Evolutionary conservation across 2,329 filamentous ascomycete genomes (phyloP).

Genomic region (Metarhizium album): DNA sequence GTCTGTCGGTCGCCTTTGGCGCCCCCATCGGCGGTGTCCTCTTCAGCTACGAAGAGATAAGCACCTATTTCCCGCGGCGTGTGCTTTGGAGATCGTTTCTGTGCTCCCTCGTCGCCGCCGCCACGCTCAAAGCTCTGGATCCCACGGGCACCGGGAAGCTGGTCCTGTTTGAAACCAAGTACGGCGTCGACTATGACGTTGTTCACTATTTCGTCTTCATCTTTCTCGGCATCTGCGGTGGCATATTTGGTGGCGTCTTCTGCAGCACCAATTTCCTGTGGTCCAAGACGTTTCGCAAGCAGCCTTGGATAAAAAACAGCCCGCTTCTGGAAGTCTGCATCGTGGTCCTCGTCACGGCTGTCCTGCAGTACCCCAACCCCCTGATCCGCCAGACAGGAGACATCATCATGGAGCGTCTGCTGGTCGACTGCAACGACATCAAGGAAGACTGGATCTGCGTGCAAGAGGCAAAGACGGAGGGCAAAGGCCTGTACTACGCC

Average conservation of each 20-base stretch:
- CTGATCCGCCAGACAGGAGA: constrained; percentile 44
- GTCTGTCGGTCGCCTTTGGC: constrained; percentile 49
- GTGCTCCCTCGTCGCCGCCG: constrained; percentile 44
- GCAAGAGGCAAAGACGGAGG: constrained; percentile 29
- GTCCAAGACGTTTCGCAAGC: constrained; percentile 42
- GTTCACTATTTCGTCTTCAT: constrained; percentile 47
- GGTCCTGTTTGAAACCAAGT: constrained; percentile 50
- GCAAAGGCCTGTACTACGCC: constrained; percentile 31
- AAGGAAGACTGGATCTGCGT: constrained; percentile 36
- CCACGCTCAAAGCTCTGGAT: constrained; percentile 45
- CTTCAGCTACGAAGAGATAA: constrained; percentile 51
- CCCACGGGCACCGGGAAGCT: constrained; percentile 49
- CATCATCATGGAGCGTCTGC: constrained; percentile 42
- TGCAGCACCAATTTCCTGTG: constrained; percentile 47
- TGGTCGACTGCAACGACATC: constrained; percentile 39
- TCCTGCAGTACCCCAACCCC: constrained; percentile 46
- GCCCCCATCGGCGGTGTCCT: constrained; percentile 51
- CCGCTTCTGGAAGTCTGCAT: constrained; percentile 45
- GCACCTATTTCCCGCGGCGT: constrained; percentile 47
- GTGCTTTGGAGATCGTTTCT: constrained; percentile 46
- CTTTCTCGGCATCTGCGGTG: constrained; percentile 44
- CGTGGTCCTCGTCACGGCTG: constrained; percentile 40
- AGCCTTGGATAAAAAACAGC: constrained; percentile 39
- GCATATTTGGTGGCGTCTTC: constrained; percentile 47
- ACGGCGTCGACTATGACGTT: constrained; percentile 42